Evolutionary conservation across 805 yeast genomes (phyloP).

Genomic region (Metschnikowia colocasiae): DNA sequence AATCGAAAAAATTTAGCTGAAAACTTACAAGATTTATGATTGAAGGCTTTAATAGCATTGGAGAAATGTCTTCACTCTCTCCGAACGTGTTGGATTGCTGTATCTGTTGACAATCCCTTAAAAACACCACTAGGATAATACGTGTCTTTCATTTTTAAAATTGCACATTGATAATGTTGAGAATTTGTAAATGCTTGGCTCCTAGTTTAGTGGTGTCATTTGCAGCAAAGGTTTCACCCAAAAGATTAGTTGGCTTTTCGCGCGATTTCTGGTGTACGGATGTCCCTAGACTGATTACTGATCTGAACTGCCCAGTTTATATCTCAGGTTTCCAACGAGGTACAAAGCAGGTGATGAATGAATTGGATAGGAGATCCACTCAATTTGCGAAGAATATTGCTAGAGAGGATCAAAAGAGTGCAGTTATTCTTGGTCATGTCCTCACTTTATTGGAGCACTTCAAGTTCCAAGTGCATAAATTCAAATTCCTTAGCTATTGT

Average conservation of each 20-base stretch:
- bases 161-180: no score
- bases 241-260: neutral
- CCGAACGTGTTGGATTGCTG: no score
- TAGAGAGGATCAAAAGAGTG: neutral
- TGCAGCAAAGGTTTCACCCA: no score
- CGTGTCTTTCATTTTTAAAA: no score
- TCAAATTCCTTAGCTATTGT: constrained; percentile 29
- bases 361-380: neutral
- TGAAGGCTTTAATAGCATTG: no score
- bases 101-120: no score
- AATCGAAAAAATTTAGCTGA: no score
- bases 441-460: constrained; percentile 31
- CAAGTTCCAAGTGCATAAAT: constrained; percentile 30
- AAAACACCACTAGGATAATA: no score
- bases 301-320: neutral
- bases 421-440: neutral
- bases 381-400: neutral
- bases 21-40: no score
- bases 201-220: no score
- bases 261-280: neutral
- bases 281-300: neutral
- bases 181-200: no score
- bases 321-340: neutral
- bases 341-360: neutral
- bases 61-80: no score